A percentile compares a stretch with the other conserved stretches of the same genome.
Conservation (phyloP, 208 protist species). For the Trypanosoma congolense region DNA sequence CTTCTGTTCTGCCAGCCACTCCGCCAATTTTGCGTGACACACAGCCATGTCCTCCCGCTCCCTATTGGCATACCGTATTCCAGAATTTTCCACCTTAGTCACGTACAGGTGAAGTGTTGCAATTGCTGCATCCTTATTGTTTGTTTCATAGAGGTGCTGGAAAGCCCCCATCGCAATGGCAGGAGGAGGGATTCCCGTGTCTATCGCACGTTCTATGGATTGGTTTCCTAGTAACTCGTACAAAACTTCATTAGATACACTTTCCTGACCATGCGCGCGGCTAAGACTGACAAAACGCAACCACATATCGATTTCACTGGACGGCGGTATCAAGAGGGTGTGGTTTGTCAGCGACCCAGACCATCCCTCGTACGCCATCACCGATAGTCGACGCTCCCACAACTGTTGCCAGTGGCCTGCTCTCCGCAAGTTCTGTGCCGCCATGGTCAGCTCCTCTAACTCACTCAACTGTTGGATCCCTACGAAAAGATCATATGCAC, state of each 20-base stretch:
- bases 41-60: slow-evolving; percentile 49
- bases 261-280: slow-evolving; percentile 80
- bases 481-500: slow-evolving; percentile 96
- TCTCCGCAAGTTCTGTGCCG: slow-evolving; percentile 61
- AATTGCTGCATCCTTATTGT: slow-evolving; percentile 60
- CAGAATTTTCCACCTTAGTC: slow-evolving; percentile 33
- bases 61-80: slow-evolving; percentile 6
- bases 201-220: slow-evolving; percentile 53
- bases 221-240: slow-evolving; percentile 76
- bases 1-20: slow-evolving; percentile 50
- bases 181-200: slow-evolving; percentile 54
- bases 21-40: slow-evolving; percentile 80
- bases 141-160: slow-evolving; percentile 85
- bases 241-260: slow-evolving; percentile 87
- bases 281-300: slow-evolving; percentile 96
- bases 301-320: slow-evolving; percentile 95
- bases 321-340: slow-evolving; percentile 88
- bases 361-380: slow-evolving; percentile 96
- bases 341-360: slow-evolving; percentile 95
- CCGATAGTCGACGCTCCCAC: slow-evolving; percentile 74
- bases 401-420: slow-evolving; percentile 78
- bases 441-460: slow-evolving; percentile 96
- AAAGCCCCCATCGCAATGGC: slow-evolving; percentile 76
- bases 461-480: slow-evolving; percentile 97
- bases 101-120: slow-evolving; percentile 70